Percentiles rank a stretch among this genome's conserved stretches.
phyloP scores from a whole-genome alignment of 371 early-diverging fungal species.

The Apophysomyces elegans region DNA sequence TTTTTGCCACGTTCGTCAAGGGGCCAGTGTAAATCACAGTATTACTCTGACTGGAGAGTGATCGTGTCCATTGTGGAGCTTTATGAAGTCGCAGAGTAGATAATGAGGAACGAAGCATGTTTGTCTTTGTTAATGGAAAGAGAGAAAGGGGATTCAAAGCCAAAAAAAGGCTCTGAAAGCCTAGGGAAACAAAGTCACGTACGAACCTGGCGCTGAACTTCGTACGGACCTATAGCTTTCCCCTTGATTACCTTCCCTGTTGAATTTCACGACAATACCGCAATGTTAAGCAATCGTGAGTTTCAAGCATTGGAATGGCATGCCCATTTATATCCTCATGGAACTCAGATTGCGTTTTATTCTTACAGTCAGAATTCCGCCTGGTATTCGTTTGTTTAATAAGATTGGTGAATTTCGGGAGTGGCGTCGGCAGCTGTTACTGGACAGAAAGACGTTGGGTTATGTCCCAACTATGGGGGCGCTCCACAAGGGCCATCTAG shows the following conservation, averaged over 20 bases:
- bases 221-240: no score
- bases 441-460: constrained; percentile 61
- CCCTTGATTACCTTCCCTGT: no score
- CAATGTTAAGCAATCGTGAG: no score
- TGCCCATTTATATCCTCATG: no score
- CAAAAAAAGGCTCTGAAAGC: background rate
- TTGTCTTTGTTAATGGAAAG: background rate
- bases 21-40: constrained; percentile 58
- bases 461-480: constrained; percentile 94
- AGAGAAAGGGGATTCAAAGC: background rate
- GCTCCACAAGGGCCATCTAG: constrained; percentile 88
- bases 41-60: background rate
- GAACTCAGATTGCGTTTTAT: no score
- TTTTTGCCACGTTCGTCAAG: constrained; percentile 59
- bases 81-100: background rate
- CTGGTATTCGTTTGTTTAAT: constrained; percentile 63
- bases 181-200: background rate
- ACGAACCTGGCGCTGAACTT: background rate
- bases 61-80: constrained; percentile 1
- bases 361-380: constrained; percentile 37
- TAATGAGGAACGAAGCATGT: constrained; percentile 2
- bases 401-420: constrained; percentile 64
- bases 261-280: no score
- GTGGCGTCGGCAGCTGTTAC: constrained; percentile 63
- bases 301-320: no score